Percentiles rank a stretch among this genome's conserved stretches.
phyloP scores from a whole-genome alignment of 306 rosid species.

The Trifolium fragiferum region DNA sequence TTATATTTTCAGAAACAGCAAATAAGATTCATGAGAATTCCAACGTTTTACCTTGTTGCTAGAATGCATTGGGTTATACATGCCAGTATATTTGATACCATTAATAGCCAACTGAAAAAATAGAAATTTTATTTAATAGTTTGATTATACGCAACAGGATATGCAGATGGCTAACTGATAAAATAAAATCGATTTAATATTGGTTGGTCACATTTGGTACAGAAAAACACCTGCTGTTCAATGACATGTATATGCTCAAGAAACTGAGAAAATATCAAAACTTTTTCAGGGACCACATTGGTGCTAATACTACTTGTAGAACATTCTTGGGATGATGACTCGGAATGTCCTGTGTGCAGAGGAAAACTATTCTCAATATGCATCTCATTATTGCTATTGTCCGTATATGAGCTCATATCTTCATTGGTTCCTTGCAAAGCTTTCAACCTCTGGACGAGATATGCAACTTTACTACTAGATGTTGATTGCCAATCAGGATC shows the following conservation, averaged over 20 bases:
- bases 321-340: conserved; percentile 40
- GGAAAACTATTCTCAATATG: conserved; percentile 42
- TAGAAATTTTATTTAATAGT: conserved; percentile 40
- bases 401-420: conserved; percentile 39
- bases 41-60: conserved; percentile 70
- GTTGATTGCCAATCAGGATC: conserved; percentile 99
- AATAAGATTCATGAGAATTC: conserved; percentile 30
- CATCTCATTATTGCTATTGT: conserved; percentile 39
- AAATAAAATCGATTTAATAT: conserved; percentile 27
- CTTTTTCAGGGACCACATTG: conserved; percentile 63
- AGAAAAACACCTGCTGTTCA: conserved; percentile 81
- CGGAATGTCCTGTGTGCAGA: conserved; percentile 43
- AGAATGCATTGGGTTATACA: conserved; percentile 96
- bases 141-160: conserved; percentile 33
- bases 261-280: conserved; percentile 91
- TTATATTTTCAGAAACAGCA: conserved; percentile 24
- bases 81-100: conserved; percentile 82
- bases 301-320: conserved; percentile 39
- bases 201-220: neutral
- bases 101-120: conserved; percentile 72
- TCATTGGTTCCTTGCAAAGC: conserved; percentile 67
- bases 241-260: conserved; percentile 98
- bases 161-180: conserved; percentile 1
- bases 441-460: conserved; percentile 72
- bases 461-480: conserved; percentile 90